A percentile compares a stretch with the other conserved stretches of the same genome.
These are phyloP conservation scores for Ehretia macrophylla DNA, from an alignment of 257 asterid genomes.

Conservation along the genomic window DNA sequence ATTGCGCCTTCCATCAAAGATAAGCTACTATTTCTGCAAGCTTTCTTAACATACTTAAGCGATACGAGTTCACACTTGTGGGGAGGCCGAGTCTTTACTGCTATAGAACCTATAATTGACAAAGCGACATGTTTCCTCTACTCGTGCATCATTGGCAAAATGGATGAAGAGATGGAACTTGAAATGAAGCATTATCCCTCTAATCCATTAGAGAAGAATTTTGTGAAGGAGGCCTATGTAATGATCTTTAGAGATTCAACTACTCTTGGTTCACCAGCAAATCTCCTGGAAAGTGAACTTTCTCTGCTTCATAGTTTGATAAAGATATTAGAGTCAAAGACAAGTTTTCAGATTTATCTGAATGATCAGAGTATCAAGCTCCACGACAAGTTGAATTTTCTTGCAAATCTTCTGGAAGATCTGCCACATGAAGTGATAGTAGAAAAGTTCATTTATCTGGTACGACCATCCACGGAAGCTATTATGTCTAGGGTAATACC, in stretches of 20 bases:
- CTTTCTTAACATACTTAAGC: no score
- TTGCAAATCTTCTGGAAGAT: conserved; percentile 2
- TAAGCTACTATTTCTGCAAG: no score
- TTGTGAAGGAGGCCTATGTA: background rate
- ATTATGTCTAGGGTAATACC: background rate
- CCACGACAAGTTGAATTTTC: conserved; percentile 3
- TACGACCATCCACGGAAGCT: no score
- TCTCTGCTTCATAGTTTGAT: background rate
- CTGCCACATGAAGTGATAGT: background rate
- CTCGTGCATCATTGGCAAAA: background rate
- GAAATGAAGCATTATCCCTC: background rate
- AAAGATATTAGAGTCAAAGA: no score
- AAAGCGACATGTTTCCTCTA: background rate
- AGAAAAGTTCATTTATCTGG: background rate
- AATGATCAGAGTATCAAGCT: background rate
- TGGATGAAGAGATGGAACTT: background rate
- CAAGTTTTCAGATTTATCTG: no score
- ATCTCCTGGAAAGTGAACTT: background rate
- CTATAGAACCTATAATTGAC: background rate
- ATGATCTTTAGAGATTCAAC: background rate
- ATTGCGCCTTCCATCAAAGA: no score
- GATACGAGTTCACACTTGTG: no score
- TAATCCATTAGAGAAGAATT: background rate
- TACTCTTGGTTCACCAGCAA: background rate
- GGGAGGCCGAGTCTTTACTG: no score